Conservation (phyloP, 257 asterid species). For the Solanum bulbocastanum region DNA sequence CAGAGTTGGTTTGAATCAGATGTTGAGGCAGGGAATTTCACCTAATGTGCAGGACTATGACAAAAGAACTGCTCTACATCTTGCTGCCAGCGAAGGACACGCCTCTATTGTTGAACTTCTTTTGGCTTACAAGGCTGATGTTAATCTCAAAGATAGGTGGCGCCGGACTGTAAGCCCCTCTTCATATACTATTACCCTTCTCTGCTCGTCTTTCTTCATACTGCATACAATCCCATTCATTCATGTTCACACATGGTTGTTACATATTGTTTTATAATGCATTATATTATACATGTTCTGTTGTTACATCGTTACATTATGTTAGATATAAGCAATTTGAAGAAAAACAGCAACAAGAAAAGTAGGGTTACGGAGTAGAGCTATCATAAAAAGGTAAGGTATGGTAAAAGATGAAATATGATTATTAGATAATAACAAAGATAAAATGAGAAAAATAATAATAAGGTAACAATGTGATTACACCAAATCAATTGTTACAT, state of each 20-base stretch:
- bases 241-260: background rate
- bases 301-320: too few species aligned
- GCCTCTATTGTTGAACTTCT: slow-evolving; percentile 60
- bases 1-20: slow-evolving; percentile 51
- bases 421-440: background rate
- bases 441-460: background rate
- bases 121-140: slow-evolving; percentile 44
- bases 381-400: background rate
- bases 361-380: background rate
- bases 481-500: background rate
- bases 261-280: background rate
- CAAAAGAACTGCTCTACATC: slow-evolving; percentile 50
- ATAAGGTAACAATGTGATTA: background rate
- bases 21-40: slow-evolving; percentile 37
- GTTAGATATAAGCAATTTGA: background rate
- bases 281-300: background rate
- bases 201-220: background rate
- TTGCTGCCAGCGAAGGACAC: slow-evolving; percentile 61
- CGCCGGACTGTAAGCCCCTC: slow-evolving; percentile 25
- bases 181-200: background rate
- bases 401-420: too few species aligned
- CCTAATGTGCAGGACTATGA: slow-evolving; percentile 61
- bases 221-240: background rate
- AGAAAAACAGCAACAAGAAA: background rate
- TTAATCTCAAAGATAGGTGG: slow-evolving; percentile 56